These are phyloP conservation scores for Asterella californica DNA, from an alignment of 225 moss, liverwort and hornwort species.

Conservation along the genomic window DNA sequence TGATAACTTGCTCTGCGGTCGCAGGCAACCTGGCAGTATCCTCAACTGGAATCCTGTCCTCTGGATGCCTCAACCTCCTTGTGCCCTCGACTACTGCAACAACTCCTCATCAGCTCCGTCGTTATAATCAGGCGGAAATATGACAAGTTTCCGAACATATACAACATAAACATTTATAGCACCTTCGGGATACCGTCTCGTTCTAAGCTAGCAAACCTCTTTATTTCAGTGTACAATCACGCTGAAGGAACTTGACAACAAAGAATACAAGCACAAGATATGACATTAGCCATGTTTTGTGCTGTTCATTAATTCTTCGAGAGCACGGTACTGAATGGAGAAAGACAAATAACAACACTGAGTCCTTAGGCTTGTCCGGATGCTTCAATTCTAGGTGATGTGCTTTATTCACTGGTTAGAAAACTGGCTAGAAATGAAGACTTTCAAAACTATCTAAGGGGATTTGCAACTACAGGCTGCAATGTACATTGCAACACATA, in stretches of 20 bases:
- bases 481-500: slow-evolving; percentile 19
- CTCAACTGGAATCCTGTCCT: slow-evolving; percentile 11
- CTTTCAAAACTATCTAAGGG: slow-evolving; percentile 13
- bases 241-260: slow-evolving; percentile 1
- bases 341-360: neutral
- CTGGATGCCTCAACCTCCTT: too few relatives aligned
- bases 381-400: slow-evolving; percentile 10
- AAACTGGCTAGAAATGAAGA: neutral
- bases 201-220: slow-evolving; percentile 7
- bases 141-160: too few relatives aligned
- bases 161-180: too few relatives aligned
- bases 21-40: too few relatives aligned
- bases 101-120: too few relatives aligned
- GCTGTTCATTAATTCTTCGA: neutral
- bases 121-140: too few relatives aligned
- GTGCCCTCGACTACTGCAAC: too few relatives aligned
- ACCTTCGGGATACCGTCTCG: too few relatives aligned
- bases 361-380: neutral
- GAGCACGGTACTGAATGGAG: neutral
- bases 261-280: slow-evolving; percentile 8
- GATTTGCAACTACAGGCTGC: slow-evolving; percentile 26
- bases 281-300: slow-evolving; percentile 7
- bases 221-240: slow-evolving; percentile 23
- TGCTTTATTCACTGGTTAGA: slow-evolving; percentile 25
- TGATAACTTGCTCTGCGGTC: too few relatives aligned